A percentile compares a stretch with the other conserved stretches of the same genome.
phyloP scores from a whole-genome alignment of 2,329 filamentous ascomycete species.

The Venturia pyrina region DNA sequence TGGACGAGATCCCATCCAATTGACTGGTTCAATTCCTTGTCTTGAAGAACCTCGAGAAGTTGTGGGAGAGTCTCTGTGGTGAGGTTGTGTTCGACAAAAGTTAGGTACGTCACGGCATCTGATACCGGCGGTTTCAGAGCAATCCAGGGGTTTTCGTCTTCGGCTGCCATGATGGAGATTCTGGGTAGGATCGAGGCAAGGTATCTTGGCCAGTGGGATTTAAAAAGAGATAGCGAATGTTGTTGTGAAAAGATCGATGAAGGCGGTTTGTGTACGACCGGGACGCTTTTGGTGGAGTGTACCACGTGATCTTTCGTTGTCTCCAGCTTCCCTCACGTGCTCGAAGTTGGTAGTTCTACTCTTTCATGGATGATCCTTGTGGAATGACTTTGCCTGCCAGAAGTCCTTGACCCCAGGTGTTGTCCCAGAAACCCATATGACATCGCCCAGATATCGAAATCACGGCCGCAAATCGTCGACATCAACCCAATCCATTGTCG shows the following conservation, averaged over 20 bases:
- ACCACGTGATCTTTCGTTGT: neutral
- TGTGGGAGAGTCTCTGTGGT: slow-evolving; percentile 55
- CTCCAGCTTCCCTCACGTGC: neutral
- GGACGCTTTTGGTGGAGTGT: neutral
- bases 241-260: neutral
- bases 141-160: slow-evolving; percentile 6
- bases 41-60: slow-evolving; percentile 59
- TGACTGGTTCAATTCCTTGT: slow-evolving; percentile 58
- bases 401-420: neutral
- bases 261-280: neutral
- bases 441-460: neutral
- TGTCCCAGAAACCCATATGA: neutral
- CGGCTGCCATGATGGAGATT: neutral
- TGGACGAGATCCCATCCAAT: slow-evolving; percentile 81
- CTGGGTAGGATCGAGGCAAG: neutral
- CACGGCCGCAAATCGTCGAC: neutral
- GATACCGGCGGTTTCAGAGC: slow-evolving; percentile 48
- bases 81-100: slow-evolving; percentile 65
- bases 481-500: neutral
- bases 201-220: neutral
- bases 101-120: slow-evolving; percentile 68
- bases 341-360: too few species aligned
- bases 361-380: neutral
- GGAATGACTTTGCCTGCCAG: neutral
- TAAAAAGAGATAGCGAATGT: neutral